phyloP scores from a whole-genome alignment of 208 protist genomes.

The Acanthamoeba castellanii region DNA sequence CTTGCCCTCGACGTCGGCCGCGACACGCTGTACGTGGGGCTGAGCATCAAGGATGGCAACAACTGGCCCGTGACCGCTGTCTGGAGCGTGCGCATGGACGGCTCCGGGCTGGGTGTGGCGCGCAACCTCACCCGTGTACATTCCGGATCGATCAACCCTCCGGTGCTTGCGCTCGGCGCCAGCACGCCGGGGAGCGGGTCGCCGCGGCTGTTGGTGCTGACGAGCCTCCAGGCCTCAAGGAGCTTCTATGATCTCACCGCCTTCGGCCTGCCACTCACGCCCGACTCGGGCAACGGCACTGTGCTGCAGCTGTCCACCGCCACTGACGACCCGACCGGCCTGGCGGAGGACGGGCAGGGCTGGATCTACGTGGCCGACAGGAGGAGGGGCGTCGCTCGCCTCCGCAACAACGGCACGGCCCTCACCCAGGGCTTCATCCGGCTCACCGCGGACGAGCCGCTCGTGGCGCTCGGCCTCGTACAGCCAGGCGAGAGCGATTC shows the following conservation, averaged over 20 bases:
- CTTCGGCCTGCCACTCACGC: not conserved
- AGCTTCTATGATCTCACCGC: not conserved
- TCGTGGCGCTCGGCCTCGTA: not conserved
- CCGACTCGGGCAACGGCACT: not conserved
- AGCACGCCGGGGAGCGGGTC: not conserved
- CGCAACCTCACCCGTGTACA: not conserved
- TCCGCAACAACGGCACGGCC: not conserved
- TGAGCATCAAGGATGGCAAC: not conserved
- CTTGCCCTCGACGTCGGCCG: not conserved
- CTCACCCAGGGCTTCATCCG: not conserved
- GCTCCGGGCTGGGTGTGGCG: not conserved
- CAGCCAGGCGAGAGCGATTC: not conserved
- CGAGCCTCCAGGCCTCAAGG: not conserved
- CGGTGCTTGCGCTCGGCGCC: not conserved
- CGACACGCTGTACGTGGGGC: not conserved
- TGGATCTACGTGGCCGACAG: conserved; percentile 18
- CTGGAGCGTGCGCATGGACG: not conserved
- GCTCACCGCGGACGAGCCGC: not conserved
- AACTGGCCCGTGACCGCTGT: not conserved
- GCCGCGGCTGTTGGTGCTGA: not conserved
- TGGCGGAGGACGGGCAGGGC: not conserved
- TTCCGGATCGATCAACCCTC: not conserved
- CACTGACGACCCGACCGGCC: not conserved
- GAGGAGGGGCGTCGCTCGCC: not conserved
- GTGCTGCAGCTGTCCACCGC: not conserved